Evolutionary conservation across 208 protist genomes (phyloP).

Genomic region (Trypanosoma scelopori): DNA sequence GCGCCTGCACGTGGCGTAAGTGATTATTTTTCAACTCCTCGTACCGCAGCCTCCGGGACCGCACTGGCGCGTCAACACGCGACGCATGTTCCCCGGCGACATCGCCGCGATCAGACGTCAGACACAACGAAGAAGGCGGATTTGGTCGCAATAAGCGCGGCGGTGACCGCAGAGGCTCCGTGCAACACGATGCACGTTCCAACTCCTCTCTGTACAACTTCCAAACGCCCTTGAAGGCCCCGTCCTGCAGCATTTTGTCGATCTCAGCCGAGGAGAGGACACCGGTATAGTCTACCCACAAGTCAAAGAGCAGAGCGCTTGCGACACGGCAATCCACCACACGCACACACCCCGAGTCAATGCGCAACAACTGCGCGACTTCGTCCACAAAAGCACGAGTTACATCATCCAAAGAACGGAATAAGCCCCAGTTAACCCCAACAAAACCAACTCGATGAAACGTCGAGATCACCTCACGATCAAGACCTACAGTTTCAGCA

Average conservation of each 20-base stretch:
- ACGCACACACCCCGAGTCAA: constrained; percentile 33
- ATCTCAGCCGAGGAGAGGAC: constrained; percentile 33
- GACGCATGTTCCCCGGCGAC: too few species aligned
- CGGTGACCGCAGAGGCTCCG: not conserved
- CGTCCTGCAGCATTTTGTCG: constrained; percentile 38
- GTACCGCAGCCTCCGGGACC: too few species aligned
- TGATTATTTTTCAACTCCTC: too few species aligned
- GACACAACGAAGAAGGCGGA: too few species aligned
- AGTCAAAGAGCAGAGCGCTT: constrained; percentile 58
- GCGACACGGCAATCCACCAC: constrained; percentile 44
- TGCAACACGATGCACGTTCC: not conserved
- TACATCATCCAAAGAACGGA: constrained; percentile 40
- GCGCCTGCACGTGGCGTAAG: too few species aligned
- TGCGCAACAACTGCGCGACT: constrained; percentile 37
- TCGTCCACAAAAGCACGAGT: constrained; percentile 48
- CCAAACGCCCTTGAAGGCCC: constrained; percentile 54
- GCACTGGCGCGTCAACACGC: too few species aligned
- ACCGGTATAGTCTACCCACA: constrained; percentile 45
- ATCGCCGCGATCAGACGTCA: too few species aligned
- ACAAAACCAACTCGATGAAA: constrained; percentile 78
- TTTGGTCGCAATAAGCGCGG: not conserved
- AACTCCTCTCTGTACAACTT: constrained; percentile 36
- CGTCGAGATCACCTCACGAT: constrained; percentile 29
- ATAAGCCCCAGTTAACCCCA: constrained; percentile 45
- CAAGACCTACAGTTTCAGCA: constrained; percentile 25